Percentiles rank a stretch among this genome's conserved stretches.
phyloP scores from a whole-genome alignment of 2,329 filamentous ascomycete genomes.

The Cladosporium sp. region DNA sequence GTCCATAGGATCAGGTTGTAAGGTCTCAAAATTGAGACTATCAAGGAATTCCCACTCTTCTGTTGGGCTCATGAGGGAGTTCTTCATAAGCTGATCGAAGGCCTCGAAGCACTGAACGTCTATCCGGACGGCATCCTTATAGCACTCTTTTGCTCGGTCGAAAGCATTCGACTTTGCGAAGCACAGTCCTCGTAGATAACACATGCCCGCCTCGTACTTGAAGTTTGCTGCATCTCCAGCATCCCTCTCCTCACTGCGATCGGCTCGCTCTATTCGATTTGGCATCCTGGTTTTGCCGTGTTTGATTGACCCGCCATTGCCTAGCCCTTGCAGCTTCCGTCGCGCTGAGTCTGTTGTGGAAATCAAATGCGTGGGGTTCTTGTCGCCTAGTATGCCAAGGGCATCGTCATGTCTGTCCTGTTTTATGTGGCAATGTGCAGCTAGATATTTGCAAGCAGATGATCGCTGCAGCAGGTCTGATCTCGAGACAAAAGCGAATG shows the following conservation, averaged over 20 bases:
- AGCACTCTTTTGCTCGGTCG: constrained; percentile 94
- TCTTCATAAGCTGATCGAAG: constrained; percentile 96
- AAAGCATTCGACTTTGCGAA: constrained; percentile 97
- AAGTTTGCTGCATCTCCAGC: constrained; percentile 70
- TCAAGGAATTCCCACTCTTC: constrained; percentile 89
- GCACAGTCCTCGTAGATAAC: constrained; percentile 87
- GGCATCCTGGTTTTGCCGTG: constrained; percentile 36
- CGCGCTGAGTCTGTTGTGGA: constrained; percentile 59
- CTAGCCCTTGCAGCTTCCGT: constrained; percentile 67
- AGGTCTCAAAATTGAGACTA: constrained; percentile 82
- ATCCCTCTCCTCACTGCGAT: constrained; percentile 59
- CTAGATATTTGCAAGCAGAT: constrained; percentile 84
- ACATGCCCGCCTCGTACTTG: constrained; percentile 94
- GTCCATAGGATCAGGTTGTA: constrained; percentile 59
- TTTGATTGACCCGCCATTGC: constrained; percentile 45
- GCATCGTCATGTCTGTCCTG: constrained; percentile 88
- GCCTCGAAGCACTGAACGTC: constrained; percentile 98
- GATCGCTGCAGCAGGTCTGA: constrained; percentile 78
- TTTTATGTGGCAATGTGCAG: constrained; percentile 90
- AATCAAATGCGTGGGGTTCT: constrained; percentile 87
- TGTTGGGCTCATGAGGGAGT: constrained; percentile 81
- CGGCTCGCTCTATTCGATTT: constrained; percentile 48
- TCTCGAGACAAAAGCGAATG: constrained; percentile 77
- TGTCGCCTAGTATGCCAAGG: constrained; percentile 78
- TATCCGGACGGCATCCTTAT: constrained; percentile 94